phyloP scores from a whole-genome alignment of 352 stramenopile species.

The Phytophthora vignae region DNA sequence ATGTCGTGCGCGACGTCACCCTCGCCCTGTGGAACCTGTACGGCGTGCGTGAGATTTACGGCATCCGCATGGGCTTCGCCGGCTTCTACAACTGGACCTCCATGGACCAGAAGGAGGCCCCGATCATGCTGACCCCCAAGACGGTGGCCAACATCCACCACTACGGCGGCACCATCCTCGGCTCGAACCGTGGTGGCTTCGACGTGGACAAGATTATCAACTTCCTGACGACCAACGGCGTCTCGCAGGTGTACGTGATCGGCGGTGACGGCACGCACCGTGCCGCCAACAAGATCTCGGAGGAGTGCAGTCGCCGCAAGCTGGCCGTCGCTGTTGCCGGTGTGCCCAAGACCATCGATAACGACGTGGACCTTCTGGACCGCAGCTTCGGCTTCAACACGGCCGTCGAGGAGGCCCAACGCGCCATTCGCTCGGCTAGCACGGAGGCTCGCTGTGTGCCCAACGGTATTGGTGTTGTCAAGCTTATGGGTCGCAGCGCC shows the following conservation, averaged over 20 bases:
- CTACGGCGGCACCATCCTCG: conserved; percentile 95
- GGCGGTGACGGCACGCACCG: conserved; percentile 98
- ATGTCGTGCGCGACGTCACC: conserved; percentile 97
- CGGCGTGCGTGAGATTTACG: conserved; percentile 84
- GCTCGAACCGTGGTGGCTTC: conserved; percentile 95
- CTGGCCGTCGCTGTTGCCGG: conserved; percentile 95
- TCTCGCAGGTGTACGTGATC: conserved; percentile 98
- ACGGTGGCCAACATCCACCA: conserved; percentile 86
- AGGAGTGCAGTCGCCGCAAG: conserved; percentile 75
- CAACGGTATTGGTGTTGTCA: conserved; percentile 99
- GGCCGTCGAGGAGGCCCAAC: conserved; percentile 96
- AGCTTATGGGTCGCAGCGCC: conserved; percentile 98
- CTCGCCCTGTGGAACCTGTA: conserved; percentile 92
- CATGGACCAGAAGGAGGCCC: conserved; percentile 80
- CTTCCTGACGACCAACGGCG: conserved; percentile 90
- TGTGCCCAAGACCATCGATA: conserved; percentile 99
- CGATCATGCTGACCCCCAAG: conserved; percentile 78
- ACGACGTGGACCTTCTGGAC: conserved; percentile 98
- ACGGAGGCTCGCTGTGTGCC: conserved; percentile 96
- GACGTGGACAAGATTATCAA: conserved; percentile 97
- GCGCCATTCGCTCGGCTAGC: conserved; percentile 91
- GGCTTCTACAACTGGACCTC: conserved; percentile 87
- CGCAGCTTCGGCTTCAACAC: conserved; percentile 98
- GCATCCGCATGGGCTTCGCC: conserved; percentile 84
- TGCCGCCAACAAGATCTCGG: conserved; percentile 93